Evolutionary conservation across 805 yeast species (phyloP), one percentile per base, ranked within the genome.

Genomic region (Wickerhamomyces chaumierensis): DNA sequence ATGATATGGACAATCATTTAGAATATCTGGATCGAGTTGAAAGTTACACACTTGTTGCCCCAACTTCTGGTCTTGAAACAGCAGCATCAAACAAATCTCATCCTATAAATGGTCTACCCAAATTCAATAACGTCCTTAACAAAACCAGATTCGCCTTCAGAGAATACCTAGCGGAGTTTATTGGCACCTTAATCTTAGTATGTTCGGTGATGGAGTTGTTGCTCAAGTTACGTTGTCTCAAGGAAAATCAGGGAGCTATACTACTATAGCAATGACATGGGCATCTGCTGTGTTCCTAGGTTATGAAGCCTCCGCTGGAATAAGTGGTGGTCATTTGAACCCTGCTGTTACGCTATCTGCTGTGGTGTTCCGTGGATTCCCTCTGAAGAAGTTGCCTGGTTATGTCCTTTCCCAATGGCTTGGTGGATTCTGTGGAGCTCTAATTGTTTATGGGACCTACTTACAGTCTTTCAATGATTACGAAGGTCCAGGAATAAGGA

Each of bases 301-400:
- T 35, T 69, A 68, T 47, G 59, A 62, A 39, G 58, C 63, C 6
- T 62, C 74, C 31, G 75, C 75, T 42, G 78, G 78, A 45, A 58
- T 71, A 38, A 69, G 76, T 31, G 78, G 76, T 49, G 78, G 72
- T n/a, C 78, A 72, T 53, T 50, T 72, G 43, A 72, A 73, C 52
- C 76, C 78, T 3, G 71, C 73, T 40, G 65, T 71, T 25, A 71
- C 78, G 1, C 37, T 72, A 7, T 52, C 66, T 11, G 60, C 66
- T 48, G 71, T 69, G 42, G 48, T 68, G 12, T 73, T 58, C 47
- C 63, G 78, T 53, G 69, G 68, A 6, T 71, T 73, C 48, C 77
- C 77, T 18, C 60, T 69, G 59, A 57, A 55, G 38, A 71, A 71
- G 43, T 61, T 68, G 18, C 69, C 57, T 35, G 57, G 60, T 29